Base-by-base conservation (phyloP, 176 grass and related monocot genomes). In the Raddia distichophylla region DNA sequence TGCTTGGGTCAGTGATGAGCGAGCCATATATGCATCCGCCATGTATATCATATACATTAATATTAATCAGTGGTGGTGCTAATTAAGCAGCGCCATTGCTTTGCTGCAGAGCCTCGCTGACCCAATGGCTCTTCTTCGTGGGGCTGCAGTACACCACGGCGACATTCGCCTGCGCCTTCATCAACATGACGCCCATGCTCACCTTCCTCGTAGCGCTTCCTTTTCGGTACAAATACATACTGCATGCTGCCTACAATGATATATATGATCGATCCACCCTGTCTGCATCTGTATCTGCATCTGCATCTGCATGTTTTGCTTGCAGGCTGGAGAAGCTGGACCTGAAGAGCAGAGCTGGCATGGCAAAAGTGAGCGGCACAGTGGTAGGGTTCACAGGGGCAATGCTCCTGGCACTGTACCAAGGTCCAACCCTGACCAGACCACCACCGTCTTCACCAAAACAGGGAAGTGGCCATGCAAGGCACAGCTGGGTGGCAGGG, bases 161-260 rank as follows among this genome's bases (percentile, higher is more conserved):
- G 35, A 94, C 92, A 34, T 91, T 94, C 62, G 76, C 92, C 0
- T 78, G 86, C 34, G 85, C 92, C 46, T 94, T 94, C 84, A 51
- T 91, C 77, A 94, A 94, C 68, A 82, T 94, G 60, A 42, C 89
- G 64, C 92, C 89, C 14, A 85, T 94, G 22, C 60, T 89, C 44
- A 94, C 89, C 61, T 94, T 94, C 56, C 16, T 94, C 40, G 35
- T 91, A 20, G 83, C 92, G 2, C 52, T 94, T 19, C 71, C 82
- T 33, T 65, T 89, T 33, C 40, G 92, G 92, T 94, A 68, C 2
- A 2, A 16, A 40, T 40, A 40, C 37, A 5, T 40, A 40, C 27
- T 27, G 37, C 37, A 27, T 27, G 27, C 27, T 27, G 27, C 27
- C 27, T 27, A 27, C 27, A 27, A 27, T 27, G 27, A 27, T 27